Base-by-base conservation (phyloP, 768 basidiomycete species). In the Calvatia gigantea region DNA sequence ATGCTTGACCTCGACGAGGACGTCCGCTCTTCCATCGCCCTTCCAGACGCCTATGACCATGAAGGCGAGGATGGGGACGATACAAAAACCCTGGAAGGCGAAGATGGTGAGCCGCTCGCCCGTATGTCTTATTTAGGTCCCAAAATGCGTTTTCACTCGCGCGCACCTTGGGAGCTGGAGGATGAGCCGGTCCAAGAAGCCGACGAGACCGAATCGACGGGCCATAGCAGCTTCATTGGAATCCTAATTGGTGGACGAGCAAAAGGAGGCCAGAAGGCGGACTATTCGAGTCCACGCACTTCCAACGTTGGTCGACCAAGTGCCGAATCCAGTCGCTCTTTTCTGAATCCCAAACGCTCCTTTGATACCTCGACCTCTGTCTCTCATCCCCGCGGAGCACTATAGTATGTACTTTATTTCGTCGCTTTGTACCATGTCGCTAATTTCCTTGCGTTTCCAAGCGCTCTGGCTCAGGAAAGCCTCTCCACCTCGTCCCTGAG, bases 111-210 rank as follows among this genome's bases (percentile, higher is more conserved):
- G 7, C 62, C 73, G 33, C 69, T 76, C 1, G 68, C 76, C 56
- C 77, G 85, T 51, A 81, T 91, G 69, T 90, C 87, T 62, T 71
- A 85, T 45, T 81, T 87, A 31, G 91, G 91, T n/a, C 90, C 90
- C 28, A 90, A 83, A 69, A 88, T 91, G 79, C 83, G 85, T 48
- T 83, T 90, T 65, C 87, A 90, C 68, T 88, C 87, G 58, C 85
- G 80, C 23, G 86, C 90, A 15, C 90, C 90, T 37, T 93, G 90
- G 90, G 89, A 91, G 69, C 70, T 78, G 33, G 86, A 83, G 46
- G 82, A 77, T 12, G 77, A 73, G 33, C 35, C 69, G 3, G 55
- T 77, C 2, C 68, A 74, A 28, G 79, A 77, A 63, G 81, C 76
- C 29, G 75, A 76, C 25, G 82, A 83, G 38, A 62, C 70, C 76